Percentiles rank a stretch among this genome's conserved stretches.
These are phyloP conservation scores for Solanum lignicaule DNA, from an alignment of 257 asterid species.

Conservation along the genomic window DNA sequence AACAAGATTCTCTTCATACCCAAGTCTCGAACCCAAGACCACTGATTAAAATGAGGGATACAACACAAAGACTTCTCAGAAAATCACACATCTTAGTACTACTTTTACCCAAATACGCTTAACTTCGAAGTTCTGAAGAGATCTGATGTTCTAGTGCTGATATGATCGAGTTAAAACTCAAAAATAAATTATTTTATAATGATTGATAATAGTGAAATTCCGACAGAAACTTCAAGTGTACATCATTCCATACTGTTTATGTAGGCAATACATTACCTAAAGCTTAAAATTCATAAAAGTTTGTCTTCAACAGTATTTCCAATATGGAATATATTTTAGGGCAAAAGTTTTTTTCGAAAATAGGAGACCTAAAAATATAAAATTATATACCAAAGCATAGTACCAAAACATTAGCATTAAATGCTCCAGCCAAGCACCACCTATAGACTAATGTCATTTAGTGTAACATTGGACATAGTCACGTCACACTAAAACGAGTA, in stretches of 20 bases:
- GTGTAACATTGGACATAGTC: slow-evolving; percentile 28
- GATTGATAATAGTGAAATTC: not conserved
- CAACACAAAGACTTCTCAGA: too few species aligned
- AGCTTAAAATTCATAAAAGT: not conserved
- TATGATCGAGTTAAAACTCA: not conserved
- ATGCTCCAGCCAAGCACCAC: slow-evolving; percentile 28
- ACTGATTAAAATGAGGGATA: too few species aligned
- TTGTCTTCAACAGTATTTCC: not conserved
- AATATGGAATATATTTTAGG: not conserved
- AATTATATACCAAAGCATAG: not conserved
- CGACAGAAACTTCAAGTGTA: not conserved
- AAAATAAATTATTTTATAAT: not conserved
- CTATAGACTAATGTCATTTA: slow-evolving; percentile 30
- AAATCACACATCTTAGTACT: too few species aligned
- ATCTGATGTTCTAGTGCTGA: not conserved
- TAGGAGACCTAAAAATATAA: not conserved
- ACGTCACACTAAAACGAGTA: slow-evolving; percentile 14
- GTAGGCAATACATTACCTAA: not conserved
- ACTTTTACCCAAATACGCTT: not conserved
- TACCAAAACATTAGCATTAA: slow-evolving; percentile 16
- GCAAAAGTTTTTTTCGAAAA: not conserved
- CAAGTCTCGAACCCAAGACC: too few species aligned
- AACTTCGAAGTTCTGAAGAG: too few species aligned
- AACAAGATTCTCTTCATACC: too few species aligned
- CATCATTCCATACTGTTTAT: not conserved